These are phyloP conservation scores for Dactylellina sp. DNA, from an alignment of 2,329 filamentous ascomycete species.

Conservation along the genomic window DNA sequence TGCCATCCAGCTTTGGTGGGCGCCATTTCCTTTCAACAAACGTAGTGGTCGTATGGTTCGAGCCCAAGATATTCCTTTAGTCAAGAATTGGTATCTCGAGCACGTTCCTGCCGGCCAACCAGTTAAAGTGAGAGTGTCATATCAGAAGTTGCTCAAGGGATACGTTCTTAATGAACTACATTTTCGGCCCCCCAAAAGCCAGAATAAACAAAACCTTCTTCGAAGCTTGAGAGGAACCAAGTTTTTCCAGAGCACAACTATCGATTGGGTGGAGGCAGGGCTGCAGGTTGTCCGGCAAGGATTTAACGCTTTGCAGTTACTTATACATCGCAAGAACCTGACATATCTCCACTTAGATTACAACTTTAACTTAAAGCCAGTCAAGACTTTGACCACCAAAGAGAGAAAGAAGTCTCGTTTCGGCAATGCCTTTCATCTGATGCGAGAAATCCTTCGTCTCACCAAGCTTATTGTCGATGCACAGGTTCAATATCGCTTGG, in stretches of 20 bases:
- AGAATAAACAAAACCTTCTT: constrained; percentile 93
- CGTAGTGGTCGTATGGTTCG: constrained; percentile 95
- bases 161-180: constrained; percentile 97
- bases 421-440: constrained; percentile 97
- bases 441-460: constrained; percentile 94
- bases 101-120: constrained; percentile 91
- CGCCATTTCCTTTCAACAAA: constrained; percentile 93
- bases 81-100: constrained; percentile 99
- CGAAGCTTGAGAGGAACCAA: constrained; percentile 93
- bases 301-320: constrained; percentile 98
- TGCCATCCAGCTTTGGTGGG: constrained; percentile 97
- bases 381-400: constrained; percentile 98
- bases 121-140: constrained; percentile 96
- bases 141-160: constrained; percentile 96
- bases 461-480: constrained; percentile 99
- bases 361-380: constrained; percentile 99
- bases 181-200: constrained; percentile 92
- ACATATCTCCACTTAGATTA: constrained; percentile 99
- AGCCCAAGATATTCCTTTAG: constrained; percentile 93
- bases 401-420: constrained; percentile 99
- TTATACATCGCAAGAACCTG: constrained; percentile 98
- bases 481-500: constrained; percentile 95
- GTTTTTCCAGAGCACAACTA: constrained; percentile 99
- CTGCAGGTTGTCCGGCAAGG: constrained; percentile 97
- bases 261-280: constrained; percentile 99